A percentile compares a stretch with the other conserved stretches of the same genome.
Conservation (phyloP, 345 rosid species). For the Heritiera littoralis region DNA sequence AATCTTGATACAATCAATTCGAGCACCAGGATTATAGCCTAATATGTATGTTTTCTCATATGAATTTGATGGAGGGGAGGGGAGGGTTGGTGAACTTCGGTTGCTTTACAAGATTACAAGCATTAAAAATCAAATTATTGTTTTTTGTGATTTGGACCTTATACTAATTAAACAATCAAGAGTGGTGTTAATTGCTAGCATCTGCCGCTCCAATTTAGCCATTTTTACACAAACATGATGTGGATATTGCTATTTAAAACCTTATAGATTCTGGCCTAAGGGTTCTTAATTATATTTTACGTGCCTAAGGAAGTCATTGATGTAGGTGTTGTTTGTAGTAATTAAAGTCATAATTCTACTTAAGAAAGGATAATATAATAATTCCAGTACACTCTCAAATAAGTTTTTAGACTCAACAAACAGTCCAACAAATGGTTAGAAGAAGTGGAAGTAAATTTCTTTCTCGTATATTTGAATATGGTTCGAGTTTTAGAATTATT, state of each 20-base stretch:
- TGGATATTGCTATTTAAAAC: background rate
- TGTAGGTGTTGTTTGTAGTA: background rate
- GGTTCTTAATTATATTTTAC: background rate
- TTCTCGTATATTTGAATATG: too few relatives aligned
- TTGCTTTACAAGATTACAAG: background rate
- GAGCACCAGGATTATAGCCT: background rate
- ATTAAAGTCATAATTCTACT: too few relatives aligned
- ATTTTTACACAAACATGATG: background rate
- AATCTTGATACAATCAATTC: background rate
- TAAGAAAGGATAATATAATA: too few relatives aligned
- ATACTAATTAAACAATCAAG: background rate
- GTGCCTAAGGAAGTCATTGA: background rate
- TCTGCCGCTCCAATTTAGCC: background rate
- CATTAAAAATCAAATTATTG: background rate
- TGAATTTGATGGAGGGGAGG: background rate
- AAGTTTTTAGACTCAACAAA: too few relatives aligned
- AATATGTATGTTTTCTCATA: background rate
- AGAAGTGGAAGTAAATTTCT: too few relatives aligned
- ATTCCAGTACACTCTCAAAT: too few relatives aligned
- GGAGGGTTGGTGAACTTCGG: background rate
- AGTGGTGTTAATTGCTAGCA: background rate
- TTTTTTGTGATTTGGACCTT: background rate
- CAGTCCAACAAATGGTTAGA: too few relatives aligned
- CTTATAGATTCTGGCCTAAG: background rate
- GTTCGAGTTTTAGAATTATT: too few relatives aligned